phyloP scores from a whole-genome alignment of 78 protist genomes.

The Dictyostelium firmibasis region DNA sequence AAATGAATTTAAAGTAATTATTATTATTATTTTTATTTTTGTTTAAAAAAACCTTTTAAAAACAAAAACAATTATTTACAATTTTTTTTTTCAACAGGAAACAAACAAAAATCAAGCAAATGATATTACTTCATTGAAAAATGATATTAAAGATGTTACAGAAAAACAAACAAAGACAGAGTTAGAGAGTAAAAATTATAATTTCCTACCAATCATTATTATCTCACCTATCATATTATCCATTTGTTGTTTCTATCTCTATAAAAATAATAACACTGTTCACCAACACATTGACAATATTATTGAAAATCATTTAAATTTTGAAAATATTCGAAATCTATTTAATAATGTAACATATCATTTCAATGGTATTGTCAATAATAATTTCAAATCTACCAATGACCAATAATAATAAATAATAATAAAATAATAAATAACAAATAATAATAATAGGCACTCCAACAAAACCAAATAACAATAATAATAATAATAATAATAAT shows the following conservation, averaged over 20 bases:
- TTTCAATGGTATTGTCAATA: neutral
- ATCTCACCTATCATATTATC: slow-evolving; percentile 1
- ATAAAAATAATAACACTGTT: neutral
- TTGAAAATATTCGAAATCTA: neutral
- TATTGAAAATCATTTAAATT: neutral
- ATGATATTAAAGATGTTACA: neutral
- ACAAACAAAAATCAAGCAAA: slow-evolving; percentile 2
- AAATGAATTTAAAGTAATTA: slow-evolving; percentile 34
- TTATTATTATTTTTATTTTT: too few relatives aligned
- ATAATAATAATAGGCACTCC: too few relatives aligned
- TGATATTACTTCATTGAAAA: slow-evolving; percentile 7
- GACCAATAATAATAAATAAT: neutral
- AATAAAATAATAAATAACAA: neutral
- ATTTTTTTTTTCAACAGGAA: neutral
- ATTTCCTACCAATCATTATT: slow-evolving; percentile 15
- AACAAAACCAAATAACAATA: too few relatives aligned
- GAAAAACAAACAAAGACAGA: slow-evolving; percentile 10
- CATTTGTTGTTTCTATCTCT: neutral
- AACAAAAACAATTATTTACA: too few relatives aligned
- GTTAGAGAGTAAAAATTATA: neutral
- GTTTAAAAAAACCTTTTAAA: too few relatives aligned
- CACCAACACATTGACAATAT: neutral
- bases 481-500: neutral
- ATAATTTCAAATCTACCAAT: neutral
- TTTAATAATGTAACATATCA: neutral